These are phyloP conservation scores for Thinopyrum elongatum DNA, from an alignment of 176 grass and related monocot species.

Conservation along the genomic window DNA sequence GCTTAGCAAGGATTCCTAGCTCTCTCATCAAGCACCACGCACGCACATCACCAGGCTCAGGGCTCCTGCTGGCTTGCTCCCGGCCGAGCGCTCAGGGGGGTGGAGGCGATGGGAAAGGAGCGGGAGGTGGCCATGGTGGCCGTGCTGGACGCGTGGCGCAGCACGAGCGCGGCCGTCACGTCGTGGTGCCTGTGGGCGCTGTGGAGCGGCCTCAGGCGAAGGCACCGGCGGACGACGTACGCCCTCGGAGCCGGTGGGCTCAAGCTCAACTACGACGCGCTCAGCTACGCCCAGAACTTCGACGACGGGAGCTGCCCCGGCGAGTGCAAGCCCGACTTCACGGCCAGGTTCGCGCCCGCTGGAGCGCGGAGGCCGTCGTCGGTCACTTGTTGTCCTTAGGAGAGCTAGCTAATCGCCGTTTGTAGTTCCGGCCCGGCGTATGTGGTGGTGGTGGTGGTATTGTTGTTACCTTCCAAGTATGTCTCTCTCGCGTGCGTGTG, in stretches of 20 bases:
- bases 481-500: neutral
- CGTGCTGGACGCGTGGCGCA: constrained; percentile 4
- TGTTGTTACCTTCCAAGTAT: neutral
- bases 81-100: neutral
- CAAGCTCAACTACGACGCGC: constrained; percentile 64
- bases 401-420: too few species aligned
- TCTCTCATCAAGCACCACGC: neutral
- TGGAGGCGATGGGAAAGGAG: constrained; percentile 4
- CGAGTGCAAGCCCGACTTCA: constrained; percentile 45
- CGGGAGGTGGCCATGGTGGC: neutral
- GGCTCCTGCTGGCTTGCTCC: neutral
- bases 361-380: neutral
- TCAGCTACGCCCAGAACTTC: constrained; percentile 62
- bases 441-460: neutral
- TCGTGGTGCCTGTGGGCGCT: constrained; percentile 44
- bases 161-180: neutral
- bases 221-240: constrained; percentile 1
- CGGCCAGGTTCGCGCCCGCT: constrained; percentile 31
- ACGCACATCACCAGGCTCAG: neutral
- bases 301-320: constrained; percentile 29
- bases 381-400: neutral
- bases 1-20: neutral
- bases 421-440: too few species aligned
- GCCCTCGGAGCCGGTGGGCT: constrained; percentile 38
- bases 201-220: constrained; percentile 36